phyloP scores from a whole-genome alignment of 2,329 filamentous ascomycete genomes.

The Penicillium sclerotiorum region DNA sequence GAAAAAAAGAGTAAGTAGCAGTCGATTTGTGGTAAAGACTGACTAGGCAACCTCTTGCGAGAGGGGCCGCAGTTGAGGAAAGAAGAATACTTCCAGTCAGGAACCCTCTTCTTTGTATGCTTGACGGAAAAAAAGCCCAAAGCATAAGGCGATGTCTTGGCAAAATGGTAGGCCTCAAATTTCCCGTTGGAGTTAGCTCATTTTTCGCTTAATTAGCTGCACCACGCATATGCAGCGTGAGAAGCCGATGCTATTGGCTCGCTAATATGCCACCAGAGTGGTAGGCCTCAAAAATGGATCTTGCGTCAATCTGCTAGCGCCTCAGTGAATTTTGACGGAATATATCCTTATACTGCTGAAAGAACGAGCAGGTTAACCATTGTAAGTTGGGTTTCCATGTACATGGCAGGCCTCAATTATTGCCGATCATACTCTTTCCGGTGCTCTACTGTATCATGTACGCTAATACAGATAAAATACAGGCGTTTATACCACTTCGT shows the following conservation, averaged over 20 bases:
- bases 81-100: conserved; percentile 1
- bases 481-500: background rate
- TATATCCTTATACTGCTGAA: background rate
- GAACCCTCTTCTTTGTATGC: background rate
- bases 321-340: too few relatives aligned
- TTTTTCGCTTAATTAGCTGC: background rate
- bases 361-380: background rate
- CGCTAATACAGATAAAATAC: background rate
- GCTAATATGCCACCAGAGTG: background rate
- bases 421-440: background rate
- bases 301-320: too few relatives aligned
- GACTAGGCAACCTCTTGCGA: too few relatives aligned
- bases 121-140: background rate
- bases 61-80: too few relatives aligned
- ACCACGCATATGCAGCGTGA: background rate
- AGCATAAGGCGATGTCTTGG: background rate
- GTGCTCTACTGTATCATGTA: background rate
- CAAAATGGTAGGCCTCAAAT: conserved; percentile 1
- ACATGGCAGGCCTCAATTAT: background rate
- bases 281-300: conserved; percentile 1
- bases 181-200: background rate
- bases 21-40: too few relatives aligned
- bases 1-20: too few relatives aligned
- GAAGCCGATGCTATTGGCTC: background rate
- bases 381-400: background rate